Evolutionary conservation across 2,329 filamentous ascomycete genomes (phyloP).

Genomic region (Dothideomycetes sp.): DNA sequence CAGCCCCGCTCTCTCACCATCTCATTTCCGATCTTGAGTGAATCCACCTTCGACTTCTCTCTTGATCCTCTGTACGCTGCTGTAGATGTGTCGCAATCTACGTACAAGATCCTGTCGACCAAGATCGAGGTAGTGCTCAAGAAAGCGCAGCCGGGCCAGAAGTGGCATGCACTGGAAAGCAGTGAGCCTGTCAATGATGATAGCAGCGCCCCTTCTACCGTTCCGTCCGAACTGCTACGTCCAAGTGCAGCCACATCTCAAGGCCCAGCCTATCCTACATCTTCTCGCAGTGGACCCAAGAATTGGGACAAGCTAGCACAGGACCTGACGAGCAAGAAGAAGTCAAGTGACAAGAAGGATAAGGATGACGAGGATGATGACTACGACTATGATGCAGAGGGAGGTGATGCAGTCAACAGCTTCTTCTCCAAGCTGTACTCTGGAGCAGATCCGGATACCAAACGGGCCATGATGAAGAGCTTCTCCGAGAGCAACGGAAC

Average conservation of each 20-base stretch:
- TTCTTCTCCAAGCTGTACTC: conserved; percentile 92
- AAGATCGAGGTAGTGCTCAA: conserved; percentile 69
- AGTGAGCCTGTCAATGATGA: conserved; percentile 13
- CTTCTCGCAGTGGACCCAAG: conserved; percentile 71
- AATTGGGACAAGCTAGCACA: conserved; percentile 77
- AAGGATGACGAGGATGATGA: conserved; percentile 27
- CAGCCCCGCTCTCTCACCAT: conserved; percentile 38
- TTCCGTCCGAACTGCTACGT: neutral
- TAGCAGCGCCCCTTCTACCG: neutral
- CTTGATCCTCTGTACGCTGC: conserved; percentile 56
- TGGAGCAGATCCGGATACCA: conserved; percentile 63
- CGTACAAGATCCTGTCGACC: conserved; percentile 55
- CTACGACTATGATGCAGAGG: conserved; percentile 42
- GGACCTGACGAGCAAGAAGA: conserved; percentile 33
- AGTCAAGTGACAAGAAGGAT: conserved; percentile 19
- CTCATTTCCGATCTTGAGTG: conserved; percentile 43
- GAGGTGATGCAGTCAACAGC: conserved; percentile 54
- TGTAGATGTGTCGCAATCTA: conserved; percentile 52
- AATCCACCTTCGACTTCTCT: conserved; percentile 47
- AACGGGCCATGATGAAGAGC: conserved; percentile 95
- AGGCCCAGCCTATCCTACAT: conserved; percentile 68
- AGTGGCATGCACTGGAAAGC: conserved; percentile 55
- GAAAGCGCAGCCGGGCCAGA: conserved; percentile 54
- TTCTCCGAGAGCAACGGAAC: conserved; percentile 92
- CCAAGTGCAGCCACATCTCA: conserved; percentile 10